Evolutionary conservation across 345 rosid species (phyloP).

Genomic region (Lumnitzera racemosa): DNA sequence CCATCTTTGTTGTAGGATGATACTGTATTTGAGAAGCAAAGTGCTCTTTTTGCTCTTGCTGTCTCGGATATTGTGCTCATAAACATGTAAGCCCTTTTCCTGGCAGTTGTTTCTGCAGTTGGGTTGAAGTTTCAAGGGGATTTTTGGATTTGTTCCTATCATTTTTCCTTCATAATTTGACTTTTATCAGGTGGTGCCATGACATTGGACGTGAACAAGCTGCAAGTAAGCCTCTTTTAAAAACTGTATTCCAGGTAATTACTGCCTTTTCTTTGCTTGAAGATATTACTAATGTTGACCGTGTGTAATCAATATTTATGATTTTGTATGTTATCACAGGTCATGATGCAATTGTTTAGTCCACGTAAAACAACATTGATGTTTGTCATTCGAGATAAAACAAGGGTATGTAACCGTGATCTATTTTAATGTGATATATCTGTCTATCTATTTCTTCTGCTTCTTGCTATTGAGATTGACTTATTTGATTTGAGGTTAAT

Average conservation of each 20-base stretch:
- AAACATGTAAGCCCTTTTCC: constrained; percentile 67
- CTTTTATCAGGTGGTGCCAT: constrained; percentile 89
- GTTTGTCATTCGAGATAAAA: constrained; percentile 99
- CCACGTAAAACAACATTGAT: constrained; percentile 95
- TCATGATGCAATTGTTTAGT: constrained; percentile 99
- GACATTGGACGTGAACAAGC: constrained; percentile 99
- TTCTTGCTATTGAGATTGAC: constrained; percentile 2
- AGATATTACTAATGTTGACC: constrained; percentile 11
- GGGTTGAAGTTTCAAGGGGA: not conserved
- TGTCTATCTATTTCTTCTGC: not conserved
- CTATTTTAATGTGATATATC: not conserved
- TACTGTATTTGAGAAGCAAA: constrained; percentile 98
- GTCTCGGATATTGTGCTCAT: constrained; percentile 97
- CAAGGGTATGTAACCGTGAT: constrained; percentile 49
- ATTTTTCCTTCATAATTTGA: constrained; percentile 10
- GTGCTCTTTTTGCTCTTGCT: constrained; percentile 98
- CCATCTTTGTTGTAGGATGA: constrained; percentile 58
- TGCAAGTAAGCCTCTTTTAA: constrained; percentile 95
- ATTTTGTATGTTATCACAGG: constrained; percentile 40
- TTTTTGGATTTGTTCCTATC: not conserved
- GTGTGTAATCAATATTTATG: constrained; percentile 8
- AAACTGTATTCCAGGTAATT: constrained; percentile 97
- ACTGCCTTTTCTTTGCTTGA: constrained; percentile 5
- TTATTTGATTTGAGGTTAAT: not conserved
- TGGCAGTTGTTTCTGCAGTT: not conserved